Conservation (phyloP, 192 early-diverging fungal species). For the Backusella luteola region DNA sequence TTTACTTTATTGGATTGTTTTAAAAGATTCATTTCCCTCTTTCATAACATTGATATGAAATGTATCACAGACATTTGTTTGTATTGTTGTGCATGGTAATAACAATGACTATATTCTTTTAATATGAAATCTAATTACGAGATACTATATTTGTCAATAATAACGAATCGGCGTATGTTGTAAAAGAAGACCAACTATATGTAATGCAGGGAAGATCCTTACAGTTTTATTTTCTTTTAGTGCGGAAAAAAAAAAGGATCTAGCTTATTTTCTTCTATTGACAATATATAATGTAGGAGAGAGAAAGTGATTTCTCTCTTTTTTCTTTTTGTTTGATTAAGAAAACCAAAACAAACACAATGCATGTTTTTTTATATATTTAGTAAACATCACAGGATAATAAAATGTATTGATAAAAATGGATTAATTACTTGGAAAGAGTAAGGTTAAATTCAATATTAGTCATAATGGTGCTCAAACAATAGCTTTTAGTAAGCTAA, state of each 20-base stretch:
- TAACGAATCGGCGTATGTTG: background rate
- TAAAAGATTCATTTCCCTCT: background rate
- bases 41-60: background rate
- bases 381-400: background rate
- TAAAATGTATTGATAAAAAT: background rate
- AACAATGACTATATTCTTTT: background rate
- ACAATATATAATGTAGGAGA: background rate
- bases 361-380: background rate
- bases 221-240: background rate
- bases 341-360: background rate
- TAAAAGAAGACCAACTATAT: background rate
- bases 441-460: too few relatives aligned
- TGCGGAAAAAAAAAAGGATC: background rate
- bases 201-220: conserved; percentile 1
- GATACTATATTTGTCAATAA: background rate
- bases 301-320: background rate
- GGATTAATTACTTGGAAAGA: too few relatives aligned
- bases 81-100: background rate
- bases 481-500: too few relatives aligned
- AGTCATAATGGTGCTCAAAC: too few relatives aligned
- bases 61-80: background rate
- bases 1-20: background rate
- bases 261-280: background rate
- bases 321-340: background rate
- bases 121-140: background rate